A percentile compares a stretch with the other conserved stretches of the same genome.
Evolutionary conservation across 768 basidiomycete species (phyloP).

Genomic region (Cystofilobasidium bisporidii): DNA sequence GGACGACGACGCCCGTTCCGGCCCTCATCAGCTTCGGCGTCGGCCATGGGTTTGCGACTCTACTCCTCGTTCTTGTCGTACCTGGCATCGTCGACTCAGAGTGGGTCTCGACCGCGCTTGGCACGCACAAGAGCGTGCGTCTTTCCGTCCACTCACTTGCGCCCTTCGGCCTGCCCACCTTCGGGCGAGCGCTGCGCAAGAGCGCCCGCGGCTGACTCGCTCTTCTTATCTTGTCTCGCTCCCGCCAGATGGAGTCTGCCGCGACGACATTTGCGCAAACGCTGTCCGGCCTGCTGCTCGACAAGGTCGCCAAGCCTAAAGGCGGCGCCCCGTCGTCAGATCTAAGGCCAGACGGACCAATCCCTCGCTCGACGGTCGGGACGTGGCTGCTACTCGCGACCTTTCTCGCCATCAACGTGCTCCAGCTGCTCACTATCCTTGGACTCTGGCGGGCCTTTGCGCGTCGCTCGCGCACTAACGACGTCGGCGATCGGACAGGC

Average conservation of each 20-base stretch:
- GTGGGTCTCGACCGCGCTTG: slow-evolving; percentile 68
- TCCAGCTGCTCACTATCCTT: slow-evolving; percentile 51
- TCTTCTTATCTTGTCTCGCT: slow-evolving; percentile 2
- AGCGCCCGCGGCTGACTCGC: neutral
- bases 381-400: slow-evolving; percentile 51
- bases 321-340: slow-evolving; percentile 18
- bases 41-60: slow-evolving; percentile 65
- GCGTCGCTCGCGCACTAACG: neutral
- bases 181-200: too few species aligned
- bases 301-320: slow-evolving; percentile 42
- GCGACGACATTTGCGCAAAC: slow-evolving; percentile 66
- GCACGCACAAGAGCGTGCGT: slow-evolving; percentile 66
- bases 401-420: slow-evolving; percentile 51
- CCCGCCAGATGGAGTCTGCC: slow-evolving; percentile 57
- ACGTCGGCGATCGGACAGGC: neutral
- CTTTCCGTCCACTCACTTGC: too few species aligned
- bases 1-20: slow-evolving; percentile 54
- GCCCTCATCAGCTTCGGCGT: slow-evolving; percentile 54
- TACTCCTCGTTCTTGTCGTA: slow-evolving; percentile 63
- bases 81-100: slow-evolving; percentile 60
- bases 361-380: slow-evolving; percentile 30
- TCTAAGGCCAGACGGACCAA: neutral
- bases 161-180: too few species aligned
- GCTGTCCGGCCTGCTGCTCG: slow-evolving; percentile 58
- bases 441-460: slow-evolving; percentile 41